Evolutionary conservation across 108 stramenopile genomes (phyloP), one percentile per base, ranked within the genome.

Genomic region (Skeletonema marinoi): DNA sequence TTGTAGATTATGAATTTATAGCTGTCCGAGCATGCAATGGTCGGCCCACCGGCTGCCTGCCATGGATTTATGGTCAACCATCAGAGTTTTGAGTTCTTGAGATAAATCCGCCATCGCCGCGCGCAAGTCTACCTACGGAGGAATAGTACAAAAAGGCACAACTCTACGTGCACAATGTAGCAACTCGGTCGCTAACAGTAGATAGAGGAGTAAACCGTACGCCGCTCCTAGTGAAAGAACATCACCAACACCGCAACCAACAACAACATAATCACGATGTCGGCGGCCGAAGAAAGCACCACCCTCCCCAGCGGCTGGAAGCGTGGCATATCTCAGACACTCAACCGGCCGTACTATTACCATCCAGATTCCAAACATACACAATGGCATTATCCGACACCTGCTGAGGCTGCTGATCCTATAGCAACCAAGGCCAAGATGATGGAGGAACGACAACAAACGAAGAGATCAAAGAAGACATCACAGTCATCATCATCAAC

Each of bases 371-470:
- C 96, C 32, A 88, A 89, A 59, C 89, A 91, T 60, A 94, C 92
- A 6, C 96, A 96, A 80, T 96, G 96, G 96, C 96, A 96, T 71
- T 93, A 92, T 78, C 96, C 96, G 0, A 93, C 96, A 16, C 89
- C 88, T 9, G 70, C 78, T 1, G 96, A 96, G 81, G 92, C 87
- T 25, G 66, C 60, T 2, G 91, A 96, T 83, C 96, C 96, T 1
- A 56, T 69, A 66, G 88, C 87, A 61, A 91, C 93, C 63, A 91
- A 90, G 51, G 19, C 17, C n/a, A 63, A 80, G 67, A 78, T 88
- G 54, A 88, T 87, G 74, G 68, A 80, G 38, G 75, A 83, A 48
- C 74, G 68, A 48, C 86, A 68, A 38, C 74, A 69, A 12, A 60
- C 72, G 13, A 77, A 70, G 68, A 66, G 76, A 68, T 63, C 3